A percentile compares a stretch with the other conserved stretches of the same genome.
Conservation (phyloP, 106 monocot species). For the Xerophyta viscosa region DNA sequence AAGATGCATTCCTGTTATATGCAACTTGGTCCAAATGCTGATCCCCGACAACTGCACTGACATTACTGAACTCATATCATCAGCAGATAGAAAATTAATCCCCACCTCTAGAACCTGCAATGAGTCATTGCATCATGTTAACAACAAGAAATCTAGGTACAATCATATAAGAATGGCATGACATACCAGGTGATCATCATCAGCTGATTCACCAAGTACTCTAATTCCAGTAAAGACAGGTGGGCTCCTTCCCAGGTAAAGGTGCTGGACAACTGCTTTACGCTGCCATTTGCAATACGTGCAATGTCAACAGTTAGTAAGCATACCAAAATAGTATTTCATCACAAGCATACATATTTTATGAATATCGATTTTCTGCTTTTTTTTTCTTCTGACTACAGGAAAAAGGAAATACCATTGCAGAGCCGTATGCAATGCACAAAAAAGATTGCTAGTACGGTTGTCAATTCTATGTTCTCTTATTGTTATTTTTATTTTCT, state of each 20-base stretch:
- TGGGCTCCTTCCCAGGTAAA: conserved; percentile 85
- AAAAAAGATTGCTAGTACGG: too few species aligned
- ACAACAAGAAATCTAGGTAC: background rate
- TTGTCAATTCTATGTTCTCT: too few species aligned
- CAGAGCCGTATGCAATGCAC: too few species aligned
- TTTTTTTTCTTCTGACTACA: too few species aligned
- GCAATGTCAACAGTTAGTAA: too few species aligned
- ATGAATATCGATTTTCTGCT: too few species aligned
- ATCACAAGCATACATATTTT: too few species aligned
- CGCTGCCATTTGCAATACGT: conserved; percentile 38
- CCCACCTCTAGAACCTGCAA: conserved; percentile 85
- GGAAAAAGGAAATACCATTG: too few species aligned
- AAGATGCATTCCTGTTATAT: conserved; percentile 90
- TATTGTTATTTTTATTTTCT: too few species aligned
- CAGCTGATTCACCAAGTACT: conserved; percentile 66
- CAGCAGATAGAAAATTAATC: conserved; percentile 76
- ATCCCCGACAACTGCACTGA: conserved; percentile 70
- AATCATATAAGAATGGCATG: background rate
- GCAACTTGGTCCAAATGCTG: conserved; percentile 86
- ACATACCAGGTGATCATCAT: conserved; percentile 91
- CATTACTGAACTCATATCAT: conserved; percentile 87
- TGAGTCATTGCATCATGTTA: background rate
- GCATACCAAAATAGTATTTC: too few species aligned
- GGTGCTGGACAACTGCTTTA: conserved; percentile 72
- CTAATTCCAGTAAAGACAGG: conserved; percentile 82